Base-by-base conservation (phyloP, 371 early-diverging fungal genomes). In the Circinella umbellata region DNA sequence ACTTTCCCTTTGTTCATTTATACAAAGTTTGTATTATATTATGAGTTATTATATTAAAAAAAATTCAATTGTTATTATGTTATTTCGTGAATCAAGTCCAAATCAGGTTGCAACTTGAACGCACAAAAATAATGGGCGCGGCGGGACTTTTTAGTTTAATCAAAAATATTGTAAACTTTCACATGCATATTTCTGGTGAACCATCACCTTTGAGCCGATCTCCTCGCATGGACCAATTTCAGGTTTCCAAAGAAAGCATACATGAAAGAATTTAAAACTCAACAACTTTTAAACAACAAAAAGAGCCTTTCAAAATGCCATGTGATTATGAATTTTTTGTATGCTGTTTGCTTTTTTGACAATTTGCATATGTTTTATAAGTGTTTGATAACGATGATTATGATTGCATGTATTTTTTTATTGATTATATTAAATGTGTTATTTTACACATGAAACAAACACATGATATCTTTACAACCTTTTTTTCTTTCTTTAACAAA, bases 211-310 rank as follows among this genome's bases (percentile, higher is more conserved):
- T 4, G 53, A 57, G 57, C 57, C 57, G 57, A 57, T 57, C 57
- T n/a, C 57, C 57, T 57, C 57, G 57, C 57, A 57, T 57, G 57
- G 57, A 57, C 57, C 57, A 57, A 11, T 18, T 57, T 57, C 57
- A 57, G 27, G 57, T 54, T 54, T 54, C 54, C 20, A 1, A 54
- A n/a, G 11, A 47, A 11, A 8, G 18, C 54, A 27, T 27, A 27
- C 27, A 27, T 27, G 27, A 27, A 27, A 27, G 27, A 27, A 1
- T 27, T 54, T 54, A 7, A 54, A 54, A 54, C 54, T 20, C 54
- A 54, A n/a, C 54, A 54, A 54, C 11, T 15, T 11, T 47, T 47
- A 47, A 9, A 47, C 27, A 27, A 27, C 27, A 27, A 27, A 27
- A 27, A 27, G 27, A 27, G 27, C 27, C 27, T 27, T 27, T 27